Evolutionary conservation across 305 asterid genomes (phyloP), one percentile per base, ranked within the genome.

Genomic region (Fraxinus latifolia): DNA sequence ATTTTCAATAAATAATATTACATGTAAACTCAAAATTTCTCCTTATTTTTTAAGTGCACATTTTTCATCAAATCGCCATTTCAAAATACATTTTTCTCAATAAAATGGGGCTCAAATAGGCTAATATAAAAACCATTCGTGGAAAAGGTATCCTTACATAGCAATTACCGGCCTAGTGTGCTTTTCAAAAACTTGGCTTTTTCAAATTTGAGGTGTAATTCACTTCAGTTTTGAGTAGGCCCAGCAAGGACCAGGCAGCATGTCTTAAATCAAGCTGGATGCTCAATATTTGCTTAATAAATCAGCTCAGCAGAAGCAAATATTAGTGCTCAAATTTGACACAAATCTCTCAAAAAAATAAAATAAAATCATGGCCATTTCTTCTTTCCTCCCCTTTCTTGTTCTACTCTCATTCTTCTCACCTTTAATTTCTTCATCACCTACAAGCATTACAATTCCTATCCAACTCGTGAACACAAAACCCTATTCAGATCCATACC

Each of bases 401-500:
- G 42, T 82, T 23, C 84, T 82, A 34, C 80, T 84, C 70, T 74
- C 44, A 62, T 79, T 80, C 29, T 83, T 89, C 72, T 82, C 87
- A 58, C 33, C 90, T 82, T 81, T 85, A 32, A 29, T 75, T 37
- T 87, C 86, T 47, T 82, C 89, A 74, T 68, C 88, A 23, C 82
- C 87, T 23, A 58, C 84, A 39, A 32, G 85, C 8, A 81, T 74
- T 29, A 77, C 85, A n/a, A 84, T 93, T 33, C 91, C 97, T 65
- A 87, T 95, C 79, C 83, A 93, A 78, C 65, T 88, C 77, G 79
- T 83, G 68, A 81, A 76, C 87, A 36, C 88, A 77, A 83, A 84
- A 80, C 87, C 90, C 33, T 82, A 85, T 76, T 84, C 90, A 78
- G 90, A 91, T 84, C 92, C 91, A 31, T 82, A 85, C 80, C 86